Base-by-base conservation (phyloP, 1,284 basidiomycete species). In the Ceratorhiza oryzae-sativae region DNA sequence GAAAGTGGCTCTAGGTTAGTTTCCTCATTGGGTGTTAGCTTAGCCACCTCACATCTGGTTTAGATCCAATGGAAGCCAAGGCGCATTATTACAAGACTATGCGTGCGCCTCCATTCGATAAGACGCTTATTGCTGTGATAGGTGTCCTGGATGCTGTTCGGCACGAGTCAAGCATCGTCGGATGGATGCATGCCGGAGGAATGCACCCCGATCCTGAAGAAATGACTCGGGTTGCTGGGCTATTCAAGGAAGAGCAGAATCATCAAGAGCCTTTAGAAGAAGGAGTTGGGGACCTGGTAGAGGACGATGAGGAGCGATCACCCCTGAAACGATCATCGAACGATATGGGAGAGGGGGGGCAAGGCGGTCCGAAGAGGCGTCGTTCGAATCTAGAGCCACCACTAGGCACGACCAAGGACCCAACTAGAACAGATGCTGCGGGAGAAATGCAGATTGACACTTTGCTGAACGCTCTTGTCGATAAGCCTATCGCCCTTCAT, bases 111-210 rank as follows among this genome's bases (percentile, higher is more conserved):
- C 27, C 59, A 27, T 75, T 49, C 72, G 90, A 91, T 76, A 78
- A 82, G 55, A 89, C 84, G 0, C 81, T 93, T 8, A 82, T 93
- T 0, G 89, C 89, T 0, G 85, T 92, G n/a, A 81, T 92, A 20
- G 91, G 91, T 1, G 81, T 92, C 10, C 79, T 93, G n/a, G 87
- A 90, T 62, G 81, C 81, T 18, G 76, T 88, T 23, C 87, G 86
- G 76, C 58, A 76, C 49, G 85, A 92, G 79, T 84, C 81, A 62
- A 92, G 89, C 74, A 84, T 92, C 34, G 86, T 89, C 0, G 86
- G 84, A 5, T 92, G 91, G 91, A 83, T 91, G 65, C 83, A 84
- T 9, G 77, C 79, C 10, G 88, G 88, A 3, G 86, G 87, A 0
- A 78, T 91, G 34, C 83, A 84, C 81, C 81, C 80, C 18, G 76